phyloP scores from a whole-genome alignment of 1,284 basidiomycete species.

The Athelia sp. region DNA sequence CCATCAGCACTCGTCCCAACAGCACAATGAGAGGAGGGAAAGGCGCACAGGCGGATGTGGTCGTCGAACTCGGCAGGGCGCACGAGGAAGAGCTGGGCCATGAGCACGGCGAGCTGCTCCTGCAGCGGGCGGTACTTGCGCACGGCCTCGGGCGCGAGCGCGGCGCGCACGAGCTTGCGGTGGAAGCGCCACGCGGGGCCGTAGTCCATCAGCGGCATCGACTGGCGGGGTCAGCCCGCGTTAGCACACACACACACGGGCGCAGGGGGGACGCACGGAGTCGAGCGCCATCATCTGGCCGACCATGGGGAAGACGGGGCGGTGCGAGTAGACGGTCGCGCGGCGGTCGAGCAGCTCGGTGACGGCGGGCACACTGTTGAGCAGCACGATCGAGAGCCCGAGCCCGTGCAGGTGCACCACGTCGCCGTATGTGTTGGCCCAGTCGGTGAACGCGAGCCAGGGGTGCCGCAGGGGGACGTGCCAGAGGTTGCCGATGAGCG shows the following conservation, averaged over 20 bases:
- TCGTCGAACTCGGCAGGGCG: slow-evolving; percentile 14
- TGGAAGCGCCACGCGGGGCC: slow-evolving; percentile 18
- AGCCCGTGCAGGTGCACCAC: slow-evolving; percentile 20
- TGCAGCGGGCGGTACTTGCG: slow-evolving; percentile 22
- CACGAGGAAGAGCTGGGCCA: slow-evolving; percentile 12
- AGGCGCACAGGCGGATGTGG: slow-evolving; percentile 16
- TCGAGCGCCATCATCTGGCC: slow-evolving; percentile 30
- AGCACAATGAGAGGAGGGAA: not conserved
- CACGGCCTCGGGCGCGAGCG: slow-evolving; percentile 19
- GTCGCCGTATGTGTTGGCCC: slow-evolving; percentile 34
- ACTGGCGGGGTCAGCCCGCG: no score
- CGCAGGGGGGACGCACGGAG: slow-evolving; percentile 16
- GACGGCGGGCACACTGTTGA: slow-evolving; percentile 26
- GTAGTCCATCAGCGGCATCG: slow-evolving; percentile 6
- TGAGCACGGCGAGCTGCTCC: slow-evolving; percentile 16
- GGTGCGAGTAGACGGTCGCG: slow-evolving; percentile 26
- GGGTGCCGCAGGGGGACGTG: slow-evolving; percentile 33
- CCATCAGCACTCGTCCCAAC: no score
- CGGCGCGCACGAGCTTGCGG: slow-evolving; percentile 20
- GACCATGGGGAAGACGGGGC: slow-evolving; percentile 28
- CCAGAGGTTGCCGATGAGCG: slow-evolving; percentile 38
- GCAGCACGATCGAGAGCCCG: slow-evolving; percentile 22
- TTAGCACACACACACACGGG: no score
- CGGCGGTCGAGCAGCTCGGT: slow-evolving; percentile 28
- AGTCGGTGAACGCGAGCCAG: slow-evolving; percentile 36